These are phyloP conservation scores for Emmonsiellopsis sp. DNA, from an alignment of 2,329 filamentous ascomycete genomes.

Conservation along the genomic window DNA sequence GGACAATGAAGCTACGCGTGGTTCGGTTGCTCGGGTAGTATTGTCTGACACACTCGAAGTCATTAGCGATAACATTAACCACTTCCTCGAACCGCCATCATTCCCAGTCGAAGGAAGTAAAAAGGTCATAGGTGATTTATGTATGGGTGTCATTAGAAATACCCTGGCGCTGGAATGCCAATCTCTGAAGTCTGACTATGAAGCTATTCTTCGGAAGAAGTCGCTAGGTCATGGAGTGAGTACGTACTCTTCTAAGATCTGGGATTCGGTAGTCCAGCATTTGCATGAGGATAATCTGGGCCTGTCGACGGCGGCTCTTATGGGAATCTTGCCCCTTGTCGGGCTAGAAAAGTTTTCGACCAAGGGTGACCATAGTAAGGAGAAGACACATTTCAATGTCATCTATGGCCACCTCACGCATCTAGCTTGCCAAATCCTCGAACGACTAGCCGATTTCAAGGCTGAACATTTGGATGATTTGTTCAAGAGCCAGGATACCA, in stretches of 20 bases:
- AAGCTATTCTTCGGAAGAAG: constrained; percentile 52
- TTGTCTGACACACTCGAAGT: constrained; percentile 41
- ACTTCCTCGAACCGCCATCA: constrained; percentile 50
- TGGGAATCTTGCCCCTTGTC: constrained; percentile 61
- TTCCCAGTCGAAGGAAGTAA: constrained; percentile 40
- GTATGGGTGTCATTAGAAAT: constrained; percentile 56
- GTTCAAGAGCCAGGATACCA: constrained; percentile 58
- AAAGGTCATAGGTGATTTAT: constrained; percentile 45
- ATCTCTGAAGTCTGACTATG: constrained; percentile 59
- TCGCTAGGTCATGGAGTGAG: constrained; percentile 58
- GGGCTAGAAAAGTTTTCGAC: constrained; percentile 65
- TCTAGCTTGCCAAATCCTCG: constrained; percentile 64
- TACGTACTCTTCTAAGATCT: constrained; percentile 65
- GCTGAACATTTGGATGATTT: constrained; percentile 59
- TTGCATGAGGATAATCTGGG: constrained; percentile 59
- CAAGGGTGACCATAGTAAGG: constrained; percentile 35
- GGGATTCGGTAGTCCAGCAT: constrained; percentile 64
- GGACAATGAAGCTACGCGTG: constrained; percentile 35
- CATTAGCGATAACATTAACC: constrained; percentile 41
- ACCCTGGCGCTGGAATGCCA: constrained; percentile 63
- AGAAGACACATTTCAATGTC: constrained; percentile 66
- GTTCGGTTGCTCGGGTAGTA: constrained; percentile 39
- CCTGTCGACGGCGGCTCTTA: constrained; percentile 65
- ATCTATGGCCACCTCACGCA: constrained; percentile 55
- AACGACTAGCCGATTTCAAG: constrained; percentile 68